A percentile compares a stretch with the other conserved stretches of the same genome.
These are phyloP conservation scores for Podospora anserina DNA, from an alignment of 495 filamentous ascomycete species.

Conservation along the genomic window DNA sequence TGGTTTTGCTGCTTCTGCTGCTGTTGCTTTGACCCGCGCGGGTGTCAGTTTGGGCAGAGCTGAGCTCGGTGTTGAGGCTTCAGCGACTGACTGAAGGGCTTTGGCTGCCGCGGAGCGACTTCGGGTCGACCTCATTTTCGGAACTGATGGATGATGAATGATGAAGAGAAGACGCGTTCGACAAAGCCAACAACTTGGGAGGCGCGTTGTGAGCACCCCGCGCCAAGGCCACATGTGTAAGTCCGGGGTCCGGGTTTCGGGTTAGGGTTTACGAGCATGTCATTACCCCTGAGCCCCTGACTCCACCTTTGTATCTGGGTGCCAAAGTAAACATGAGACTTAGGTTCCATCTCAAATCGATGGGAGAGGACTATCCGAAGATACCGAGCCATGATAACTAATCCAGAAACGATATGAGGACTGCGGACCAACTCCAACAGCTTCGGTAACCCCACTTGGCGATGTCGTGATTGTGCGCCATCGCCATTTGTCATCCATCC, in stretches of 20 bases:
- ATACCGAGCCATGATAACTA: neutral
- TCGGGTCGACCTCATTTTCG: neutral
- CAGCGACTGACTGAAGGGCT: neutral
- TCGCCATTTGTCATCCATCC: slow-evolving; percentile 10
- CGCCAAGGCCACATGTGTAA: too few species aligned
- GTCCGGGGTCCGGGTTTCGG: too few species aligned
- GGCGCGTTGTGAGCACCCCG: too few species aligned
- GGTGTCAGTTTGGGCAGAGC: neutral
- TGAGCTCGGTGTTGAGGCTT: neutral
- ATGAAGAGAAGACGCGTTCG: neutral
- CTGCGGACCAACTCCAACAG: neutral
- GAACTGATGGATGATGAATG: neutral
- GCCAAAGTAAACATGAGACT: neutral
- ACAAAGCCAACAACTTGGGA: neutral
- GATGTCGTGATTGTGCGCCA: slow-evolving; percentile 10
- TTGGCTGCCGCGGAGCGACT: neutral
- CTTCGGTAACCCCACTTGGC: neutral
- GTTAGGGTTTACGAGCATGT: neutral
- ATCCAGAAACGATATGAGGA: neutral
- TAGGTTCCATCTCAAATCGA: neutral
- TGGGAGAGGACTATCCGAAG: neutral
- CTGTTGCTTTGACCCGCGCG: neutral
- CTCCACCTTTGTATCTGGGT: neutral
- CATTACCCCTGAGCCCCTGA: neutral
- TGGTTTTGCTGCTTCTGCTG: neutral